phyloP scores from a whole-genome alignment of 371 early-diverging fungal genomes.

The Mycotypha africana region DNA sequence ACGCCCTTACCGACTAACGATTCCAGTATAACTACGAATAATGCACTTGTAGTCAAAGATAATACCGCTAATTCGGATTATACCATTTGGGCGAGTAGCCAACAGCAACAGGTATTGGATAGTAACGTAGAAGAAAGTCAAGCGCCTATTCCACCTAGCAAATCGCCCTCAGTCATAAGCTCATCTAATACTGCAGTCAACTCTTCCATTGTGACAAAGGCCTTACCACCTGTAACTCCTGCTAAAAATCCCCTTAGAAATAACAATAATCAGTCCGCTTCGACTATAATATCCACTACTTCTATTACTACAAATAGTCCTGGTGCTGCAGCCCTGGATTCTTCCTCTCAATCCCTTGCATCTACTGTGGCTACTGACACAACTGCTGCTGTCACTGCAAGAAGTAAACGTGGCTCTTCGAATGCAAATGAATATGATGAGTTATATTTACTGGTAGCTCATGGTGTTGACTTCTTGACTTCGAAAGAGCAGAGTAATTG shows the following conservation, averaged over 20 bases:
- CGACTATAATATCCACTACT: neutral
- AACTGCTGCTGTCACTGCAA: too few species aligned
- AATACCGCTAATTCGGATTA: conserved; percentile 23
- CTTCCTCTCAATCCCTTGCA: too few species aligned
- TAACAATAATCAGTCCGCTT: neutral
- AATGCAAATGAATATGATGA: conserved; percentile 19
- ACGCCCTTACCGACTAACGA: neutral
- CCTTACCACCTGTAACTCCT: conserved; percentile 2
- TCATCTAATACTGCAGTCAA: too few species aligned
- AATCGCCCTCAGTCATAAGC: too few species aligned
- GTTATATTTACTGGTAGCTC: conserved; percentile 30
- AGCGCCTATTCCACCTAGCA: too few species aligned
- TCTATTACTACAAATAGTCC: conserved; percentile 31
- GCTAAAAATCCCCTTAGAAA: neutral
- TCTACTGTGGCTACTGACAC: too few species aligned
- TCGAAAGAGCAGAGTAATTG: conserved; percentile 37
- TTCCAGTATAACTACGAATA: neutral
- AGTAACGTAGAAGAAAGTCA: too few species aligned
- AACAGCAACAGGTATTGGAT: too few species aligned
- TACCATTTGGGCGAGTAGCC: conserved; percentile 39
- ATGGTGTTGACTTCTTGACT: conserved; percentile 38
- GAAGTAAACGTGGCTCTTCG: too few species aligned
- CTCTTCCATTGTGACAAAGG: conserved; percentile 1
- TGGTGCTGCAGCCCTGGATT: conserved; percentile 2
- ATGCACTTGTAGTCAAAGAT: neutral